These are phyloP conservation scores for Fusarium robinianum DNA, from an alignment of 2,329 filamentous ascomycete species.

Conservation along the genomic window DNA sequence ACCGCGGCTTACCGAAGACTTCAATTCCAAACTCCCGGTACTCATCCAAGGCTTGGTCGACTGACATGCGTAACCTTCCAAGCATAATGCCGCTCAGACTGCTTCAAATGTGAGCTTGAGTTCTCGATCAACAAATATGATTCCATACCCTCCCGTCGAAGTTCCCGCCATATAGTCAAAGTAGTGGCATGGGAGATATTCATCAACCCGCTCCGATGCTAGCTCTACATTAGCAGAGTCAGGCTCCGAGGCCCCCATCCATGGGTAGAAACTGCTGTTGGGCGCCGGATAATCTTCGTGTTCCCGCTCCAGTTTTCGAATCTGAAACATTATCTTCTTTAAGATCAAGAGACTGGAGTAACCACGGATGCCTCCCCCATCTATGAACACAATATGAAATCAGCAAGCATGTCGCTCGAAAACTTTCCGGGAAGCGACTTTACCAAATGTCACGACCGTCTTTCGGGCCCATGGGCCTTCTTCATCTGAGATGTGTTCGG, in stretches of 20 bases:
- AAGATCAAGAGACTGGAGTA: slow-evolving; percentile 7
- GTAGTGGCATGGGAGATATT: background rate
- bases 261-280: background rate
- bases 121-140: background rate
- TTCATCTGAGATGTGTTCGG: background rate
- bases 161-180: background rate
- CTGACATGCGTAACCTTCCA: background rate
- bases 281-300: background rate
- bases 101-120: background rate
- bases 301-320: slow-evolving; percentile 1
- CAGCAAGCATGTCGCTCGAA: background rate
- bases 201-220: background rate
- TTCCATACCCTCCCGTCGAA: background rate
- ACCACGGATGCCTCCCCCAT: slow-evolving; percentile 8
- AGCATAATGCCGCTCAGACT: background rate
- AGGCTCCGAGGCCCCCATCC: background rate
- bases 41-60: no score
- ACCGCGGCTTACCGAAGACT: slow-evolving; percentile 2
- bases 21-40: background rate
- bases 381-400: background rate
- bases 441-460: slow-evolving; percentile 3
- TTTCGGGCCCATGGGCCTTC: slow-evolving; percentile 3
- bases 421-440: no score
- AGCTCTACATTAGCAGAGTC: background rate
- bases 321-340: slow-evolving; percentile 6